These are phyloP conservation scores for Rhypophila decipiens DNA, from an alignment of 495 filamentous ascomycete species.

Conservation along the genomic window DNA sequence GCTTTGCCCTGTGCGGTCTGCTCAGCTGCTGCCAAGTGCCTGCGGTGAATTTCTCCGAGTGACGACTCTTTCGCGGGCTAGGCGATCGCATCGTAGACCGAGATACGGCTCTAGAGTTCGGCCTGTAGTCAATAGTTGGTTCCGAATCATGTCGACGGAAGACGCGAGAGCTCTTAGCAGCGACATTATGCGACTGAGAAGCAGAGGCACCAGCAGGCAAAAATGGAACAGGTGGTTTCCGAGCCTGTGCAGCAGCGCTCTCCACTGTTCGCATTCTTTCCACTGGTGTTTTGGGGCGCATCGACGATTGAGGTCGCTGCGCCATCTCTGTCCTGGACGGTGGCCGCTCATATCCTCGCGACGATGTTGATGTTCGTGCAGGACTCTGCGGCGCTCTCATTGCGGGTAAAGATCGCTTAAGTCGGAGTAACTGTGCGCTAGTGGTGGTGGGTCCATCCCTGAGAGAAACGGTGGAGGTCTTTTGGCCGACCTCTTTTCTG, in stretches of 20 bases:
- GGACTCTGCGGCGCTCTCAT: slow-evolving; percentile 54
- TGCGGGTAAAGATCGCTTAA: slow-evolving; percentile 83
- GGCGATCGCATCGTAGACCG: slow-evolving; percentile 50
- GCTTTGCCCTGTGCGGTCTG: slow-evolving; percentile 63
- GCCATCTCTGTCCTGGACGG: slow-evolving; percentile 36
- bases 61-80: slow-evolving; percentile 42
- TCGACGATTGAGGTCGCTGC: slow-evolving; percentile 31
- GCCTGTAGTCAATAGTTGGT: slow-evolving; percentile 47
- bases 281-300: slow-evolving; percentile 66
- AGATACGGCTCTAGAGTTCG: slow-evolving; percentile 49
- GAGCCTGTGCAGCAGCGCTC: slow-evolving; percentile 42
- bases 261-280: slow-evolving; percentile 53
- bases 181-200: slow-evolving; percentile 72
- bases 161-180: slow-evolving; percentile 59
- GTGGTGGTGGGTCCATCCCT: slow-evolving; percentile 60
- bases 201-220: slow-evolving; percentile 70
- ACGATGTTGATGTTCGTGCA: slow-evolving; percentile 26
- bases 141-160: slow-evolving; percentile 72
- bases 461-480: slow-evolving; percentile 47
- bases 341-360: slow-evolving; percentile 45
- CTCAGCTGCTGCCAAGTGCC: slow-evolving; percentile 52
- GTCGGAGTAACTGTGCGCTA: slow-evolving; percentile 64
- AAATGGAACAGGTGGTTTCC: slow-evolving; percentile 66
- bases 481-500: slow-evolving; percentile 52
- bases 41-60: slow-evolving; percentile 29